Conservation (phyloP, 2,329 filamentous ascomycete species). For the Cladosporium velox region DNA sequence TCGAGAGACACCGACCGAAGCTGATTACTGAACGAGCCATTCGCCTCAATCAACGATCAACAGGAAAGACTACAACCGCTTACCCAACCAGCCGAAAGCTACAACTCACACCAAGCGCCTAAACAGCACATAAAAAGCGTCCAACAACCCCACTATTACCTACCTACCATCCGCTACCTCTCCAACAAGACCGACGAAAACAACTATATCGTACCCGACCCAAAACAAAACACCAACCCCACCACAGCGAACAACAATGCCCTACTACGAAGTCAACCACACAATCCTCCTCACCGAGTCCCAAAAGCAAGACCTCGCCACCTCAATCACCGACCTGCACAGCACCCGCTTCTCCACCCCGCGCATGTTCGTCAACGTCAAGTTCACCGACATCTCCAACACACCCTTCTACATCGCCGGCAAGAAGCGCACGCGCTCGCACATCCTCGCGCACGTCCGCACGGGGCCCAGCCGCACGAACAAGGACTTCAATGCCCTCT, state of each 20-base stretch:
- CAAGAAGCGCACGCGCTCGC: slow-evolving; percentile 36
- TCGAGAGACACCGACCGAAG: neutral
- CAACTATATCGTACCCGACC: no score
- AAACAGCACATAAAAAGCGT: neutral
- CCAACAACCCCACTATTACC: neutral
- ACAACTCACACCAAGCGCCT: neutral
- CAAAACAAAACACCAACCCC: no score
- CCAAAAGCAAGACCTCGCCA: slow-evolving; percentile 45
- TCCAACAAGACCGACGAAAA: neutral
- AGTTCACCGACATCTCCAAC: slow-evolving; percentile 38
- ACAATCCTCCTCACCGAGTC: slow-evolving; percentile 33
- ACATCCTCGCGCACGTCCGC: slow-evolving; percentile 40
- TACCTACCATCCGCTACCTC: neutral
- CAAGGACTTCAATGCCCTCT: slow-evolving; percentile 35
- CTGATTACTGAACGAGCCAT: neutral
- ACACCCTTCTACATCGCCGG: slow-evolving; percentile 40
- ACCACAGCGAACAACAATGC: slow-evolving; percentile 37
- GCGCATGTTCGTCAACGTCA: slow-evolving; percentile 48
- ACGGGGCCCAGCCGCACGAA: slow-evolving; percentile 37
- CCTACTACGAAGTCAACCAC: slow-evolving; percentile 49
- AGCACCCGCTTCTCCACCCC: slow-evolving; percentile 45
- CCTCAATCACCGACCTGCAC: slow-evolving; percentile 46
- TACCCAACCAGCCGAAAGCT: neutral
- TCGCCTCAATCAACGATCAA: neutral
- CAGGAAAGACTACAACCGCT: neutral